These are phyloP conservation scores for Acorus gramineus DNA, from an alignment of 106 monocot species.

Conservation along the genomic window DNA sequence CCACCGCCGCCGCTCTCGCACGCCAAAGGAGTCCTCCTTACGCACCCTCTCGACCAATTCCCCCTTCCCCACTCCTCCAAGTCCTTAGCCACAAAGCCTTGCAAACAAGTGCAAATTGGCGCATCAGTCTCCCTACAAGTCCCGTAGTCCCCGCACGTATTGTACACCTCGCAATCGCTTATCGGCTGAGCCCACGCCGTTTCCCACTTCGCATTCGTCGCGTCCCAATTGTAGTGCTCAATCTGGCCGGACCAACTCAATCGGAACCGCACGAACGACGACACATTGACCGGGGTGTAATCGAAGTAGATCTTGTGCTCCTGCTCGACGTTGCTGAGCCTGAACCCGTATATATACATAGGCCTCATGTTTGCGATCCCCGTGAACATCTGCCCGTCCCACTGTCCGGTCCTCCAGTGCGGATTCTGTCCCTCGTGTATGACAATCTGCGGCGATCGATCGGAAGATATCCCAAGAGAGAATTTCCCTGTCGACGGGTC, in stretches of 20 bases:
- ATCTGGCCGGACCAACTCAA: constrained; percentile 25
- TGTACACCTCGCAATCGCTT: constrained; percentile 27
- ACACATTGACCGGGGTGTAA: constrained; percentile 16
- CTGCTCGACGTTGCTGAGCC: not conserved
- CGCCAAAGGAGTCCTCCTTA: constrained; percentile 12
- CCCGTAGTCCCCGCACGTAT: constrained; percentile 14
- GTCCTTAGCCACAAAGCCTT: constrained; percentile 18
- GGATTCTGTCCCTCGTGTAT: constrained; percentile 23
- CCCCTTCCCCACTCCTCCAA: constrained; percentile 8
- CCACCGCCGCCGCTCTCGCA: constrained; percentile 11
- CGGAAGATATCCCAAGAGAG: constrained; percentile 36
- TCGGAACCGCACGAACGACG: constrained; percentile 20
- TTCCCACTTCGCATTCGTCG: constrained; percentile 13
- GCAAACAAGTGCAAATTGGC: constrained; percentile 24
- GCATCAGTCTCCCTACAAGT: constrained; percentile 9
- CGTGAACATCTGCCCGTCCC: constrained; percentile 40
- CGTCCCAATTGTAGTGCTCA: constrained; percentile 9
- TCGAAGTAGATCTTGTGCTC: constrained; percentile 23
- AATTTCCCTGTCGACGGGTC: constrained; percentile 22
- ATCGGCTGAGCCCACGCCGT: constrained; percentile 33
- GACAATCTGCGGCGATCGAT: constrained; percentile 33
- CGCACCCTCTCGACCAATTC: constrained; percentile 20
- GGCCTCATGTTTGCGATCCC: constrained; percentile 29
- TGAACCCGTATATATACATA: constrained; percentile 39
- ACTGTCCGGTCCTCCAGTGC: constrained; percentile 60